These are phyloP conservation scores for Scenedesmus sp. DNA, from an alignment of 163 green algal species.

Conservation along the genomic window DNA sequence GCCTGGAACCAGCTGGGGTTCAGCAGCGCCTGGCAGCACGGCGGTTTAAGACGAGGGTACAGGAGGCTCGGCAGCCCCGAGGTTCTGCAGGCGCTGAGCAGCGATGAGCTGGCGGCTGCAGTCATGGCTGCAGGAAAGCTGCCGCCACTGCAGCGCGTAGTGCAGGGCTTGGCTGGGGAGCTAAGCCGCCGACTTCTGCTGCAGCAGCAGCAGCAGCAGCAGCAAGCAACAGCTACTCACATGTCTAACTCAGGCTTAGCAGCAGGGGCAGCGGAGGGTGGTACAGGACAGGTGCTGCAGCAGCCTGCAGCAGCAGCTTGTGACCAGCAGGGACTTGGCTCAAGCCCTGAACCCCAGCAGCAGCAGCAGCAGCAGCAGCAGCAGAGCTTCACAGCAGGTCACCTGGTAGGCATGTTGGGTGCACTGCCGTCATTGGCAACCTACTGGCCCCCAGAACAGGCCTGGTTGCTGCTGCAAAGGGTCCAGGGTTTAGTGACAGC, in stretches of 20 bases:
- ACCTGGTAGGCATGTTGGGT: not conserved
- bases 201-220: constrained; percentile 1
- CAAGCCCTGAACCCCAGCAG: not conserved
- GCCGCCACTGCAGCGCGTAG: constrained; percentile 34
- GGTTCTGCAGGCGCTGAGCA: not conserved
- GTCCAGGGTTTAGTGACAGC: constrained; percentile 1
- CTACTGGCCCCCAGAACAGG: constrained; percentile 35
- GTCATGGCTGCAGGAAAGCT: constrained; percentile 27
- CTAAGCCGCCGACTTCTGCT: not conserved
- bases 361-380: constrained; percentile 54
- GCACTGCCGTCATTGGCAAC: constrained; percentile 7
- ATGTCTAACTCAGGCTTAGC: not conserved
- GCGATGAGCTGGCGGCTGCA: constrained; percentile 34
- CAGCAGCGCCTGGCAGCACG: constrained; percentile 15
- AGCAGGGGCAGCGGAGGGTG: not conserved
- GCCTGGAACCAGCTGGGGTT: constrained; percentile 33
- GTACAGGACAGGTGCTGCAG: not conserved
- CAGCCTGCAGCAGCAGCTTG: constrained; percentile 14
- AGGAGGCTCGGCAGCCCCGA: not conserved
- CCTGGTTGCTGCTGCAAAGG: not conserved
- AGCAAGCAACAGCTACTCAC: not conserved
- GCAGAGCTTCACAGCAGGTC: constrained; percentile 15
- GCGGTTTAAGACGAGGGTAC: constrained; percentile 37
- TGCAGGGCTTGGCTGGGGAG: constrained; percentile 4
- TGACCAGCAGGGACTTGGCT: not conserved